Percentiles rank a stretch among this genome's conserved stretches.
phyloP scores from a whole-genome alignment of 1,139 yeast genomes.

The Zygosaccharomyces pseudobailii region DNA sequence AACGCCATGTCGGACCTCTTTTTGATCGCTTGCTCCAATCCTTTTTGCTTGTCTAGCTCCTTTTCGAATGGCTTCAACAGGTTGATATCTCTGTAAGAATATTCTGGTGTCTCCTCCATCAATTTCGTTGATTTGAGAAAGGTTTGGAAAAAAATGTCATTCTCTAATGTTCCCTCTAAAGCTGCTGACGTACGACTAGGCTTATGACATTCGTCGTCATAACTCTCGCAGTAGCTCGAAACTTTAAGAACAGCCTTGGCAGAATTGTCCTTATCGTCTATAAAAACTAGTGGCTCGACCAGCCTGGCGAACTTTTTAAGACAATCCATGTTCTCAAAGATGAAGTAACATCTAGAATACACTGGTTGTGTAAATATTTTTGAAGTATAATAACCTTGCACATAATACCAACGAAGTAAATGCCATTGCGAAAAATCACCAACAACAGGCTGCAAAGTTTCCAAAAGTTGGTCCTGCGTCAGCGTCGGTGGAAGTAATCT shows the following conservation, averaged over 20 bases:
- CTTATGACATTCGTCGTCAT: constrained; percentile 10
- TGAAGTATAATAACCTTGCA: constrained; percentile 25
- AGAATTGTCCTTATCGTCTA: constrained; percentile 28
- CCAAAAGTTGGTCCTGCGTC: constrained; percentile 23
- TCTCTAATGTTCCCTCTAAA: constrained; percentile 24
- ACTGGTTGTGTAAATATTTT: constrained; percentile 30
- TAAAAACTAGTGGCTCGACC: constrained; percentile 19
- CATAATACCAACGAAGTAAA: constrained; percentile 24
- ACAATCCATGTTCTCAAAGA: constrained; percentile 19
- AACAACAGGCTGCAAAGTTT: constrained; percentile 12
- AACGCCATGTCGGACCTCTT: constrained; percentile 11
- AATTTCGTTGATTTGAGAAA: constrained; percentile 25
- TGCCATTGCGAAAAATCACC: constrained; percentile 11
- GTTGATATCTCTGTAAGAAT: constrained; percentile 24
- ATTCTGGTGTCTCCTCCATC: constrained; percentile 22
- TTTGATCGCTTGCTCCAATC: constrained; percentile 6
- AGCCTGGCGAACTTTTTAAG: constrained; percentile 15
- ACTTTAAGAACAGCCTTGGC: constrained; percentile 20
- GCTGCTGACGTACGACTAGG: constrained; percentile 7
- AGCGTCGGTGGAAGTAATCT: constrained; percentile 33
- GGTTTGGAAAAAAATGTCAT: constrained; percentile 26
- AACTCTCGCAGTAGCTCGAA: constrained; percentile 26
- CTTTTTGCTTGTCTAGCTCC: constrained; percentile 22
- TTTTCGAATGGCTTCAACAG: constrained; percentile 26
- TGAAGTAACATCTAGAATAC: constrained; percentile 31